Percentiles rank a stretch among this genome's conserved stretches.
Evolutionary conservation across 164 flowering plant species (phyloP).

Genomic region (Stephania japonica): DNA sequence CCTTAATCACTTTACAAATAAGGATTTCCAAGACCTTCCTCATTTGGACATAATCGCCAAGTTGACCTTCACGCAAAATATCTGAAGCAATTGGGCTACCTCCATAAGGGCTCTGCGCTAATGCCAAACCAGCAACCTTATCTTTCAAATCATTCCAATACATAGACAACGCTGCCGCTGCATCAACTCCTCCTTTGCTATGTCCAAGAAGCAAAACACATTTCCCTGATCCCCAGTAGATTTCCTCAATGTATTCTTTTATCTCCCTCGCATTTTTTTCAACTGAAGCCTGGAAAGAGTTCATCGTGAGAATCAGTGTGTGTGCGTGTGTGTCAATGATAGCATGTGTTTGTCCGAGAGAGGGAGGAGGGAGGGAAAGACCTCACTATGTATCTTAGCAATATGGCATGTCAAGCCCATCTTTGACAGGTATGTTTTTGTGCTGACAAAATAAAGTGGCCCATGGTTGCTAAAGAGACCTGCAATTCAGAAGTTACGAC

Average conservation of each 20-base stretch:
- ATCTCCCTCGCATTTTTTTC: conserved; percentile 89
- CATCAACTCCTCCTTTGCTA: conserved; percentile 96
- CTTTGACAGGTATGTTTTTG: conserved; percentile 76
- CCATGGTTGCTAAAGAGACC: conserved; percentile 99
- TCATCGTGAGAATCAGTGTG: conserved; percentile 4
- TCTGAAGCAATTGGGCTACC: conserved; percentile 96
- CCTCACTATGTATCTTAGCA: conserved; percentile 99
- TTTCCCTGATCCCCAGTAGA: conserved; percentile 86
- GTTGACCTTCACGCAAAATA: conserved; percentile 85
- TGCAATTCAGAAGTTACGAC: conserved; percentile 23
- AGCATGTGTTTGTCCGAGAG: too few species aligned
- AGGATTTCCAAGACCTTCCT: conserved; percentile 77
- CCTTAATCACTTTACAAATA: conserved; percentile 89
- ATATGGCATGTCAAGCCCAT: conserved; percentile 95
- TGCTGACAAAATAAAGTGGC: conserved; percentile 79
- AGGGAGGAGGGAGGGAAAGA: conserved; percentile 9
- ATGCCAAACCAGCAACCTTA: conserved; percentile 88
- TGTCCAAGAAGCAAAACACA: conserved; percentile 92
- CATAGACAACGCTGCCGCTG: conserved; percentile 89
- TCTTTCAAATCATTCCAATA: conserved; percentile 92
- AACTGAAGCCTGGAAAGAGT: conserved; percentile 68
- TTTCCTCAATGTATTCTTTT: conserved; percentile 85
- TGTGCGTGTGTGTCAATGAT: too few species aligned
- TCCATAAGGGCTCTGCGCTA: conserved; percentile 96
- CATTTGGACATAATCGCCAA: conserved; percentile 80